Base-by-base conservation (phyloP, 495 filamentous ascomycete genomes). In the Penicillium cinerascens region DNA sequence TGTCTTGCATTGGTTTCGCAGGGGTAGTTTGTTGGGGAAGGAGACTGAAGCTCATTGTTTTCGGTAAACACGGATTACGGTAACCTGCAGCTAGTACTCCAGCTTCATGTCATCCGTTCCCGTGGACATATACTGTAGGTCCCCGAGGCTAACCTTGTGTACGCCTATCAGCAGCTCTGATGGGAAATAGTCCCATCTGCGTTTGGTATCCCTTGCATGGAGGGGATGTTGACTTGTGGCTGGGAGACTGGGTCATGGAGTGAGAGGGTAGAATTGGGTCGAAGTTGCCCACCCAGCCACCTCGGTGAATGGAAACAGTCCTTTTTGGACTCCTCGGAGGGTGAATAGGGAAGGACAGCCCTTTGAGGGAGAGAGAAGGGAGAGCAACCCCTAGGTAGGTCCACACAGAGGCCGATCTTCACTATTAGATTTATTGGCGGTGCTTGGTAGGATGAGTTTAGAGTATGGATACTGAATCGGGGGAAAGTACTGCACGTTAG, bases 191-290 rank as follows among this genome's bases (percentile, higher is more conserved):
- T 51, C 43, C 29, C 44, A 60, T 52, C 46, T 39, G 44, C 38
- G 17, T 51, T 16, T 16, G 11, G 4, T 48, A 56, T 26, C 60
- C 65, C 65, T 68, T 68, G 63, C 65, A 27, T 64, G 46, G 26
- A 40, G 52, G 46, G 42, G 54, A 49, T 58, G 46, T 23, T 42
- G 39, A 27, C 20, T 42, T 33, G 47, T 38, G 17, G 22, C 42
- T 27, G 36, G 44, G 29, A 25, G 37, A 17, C 29, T 49, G 49
- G 49, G 35, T 23, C 7, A 10, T 15, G 27, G 38, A 42, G 44
- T 36, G 29, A 42, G 39, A 22, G 45, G 44, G 40, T 47, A 17
- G 16, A 27, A 9, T 4, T n/a, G 48, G 4, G 16, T 15, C 22
- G 5, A 13, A 33, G 29, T 16, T 9, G 15, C 3, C 18, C 15